Evolutionary conservation across 495 filamentous ascomycete species (phyloP).

Genomic region (Aspergillus panamensis): DNA sequence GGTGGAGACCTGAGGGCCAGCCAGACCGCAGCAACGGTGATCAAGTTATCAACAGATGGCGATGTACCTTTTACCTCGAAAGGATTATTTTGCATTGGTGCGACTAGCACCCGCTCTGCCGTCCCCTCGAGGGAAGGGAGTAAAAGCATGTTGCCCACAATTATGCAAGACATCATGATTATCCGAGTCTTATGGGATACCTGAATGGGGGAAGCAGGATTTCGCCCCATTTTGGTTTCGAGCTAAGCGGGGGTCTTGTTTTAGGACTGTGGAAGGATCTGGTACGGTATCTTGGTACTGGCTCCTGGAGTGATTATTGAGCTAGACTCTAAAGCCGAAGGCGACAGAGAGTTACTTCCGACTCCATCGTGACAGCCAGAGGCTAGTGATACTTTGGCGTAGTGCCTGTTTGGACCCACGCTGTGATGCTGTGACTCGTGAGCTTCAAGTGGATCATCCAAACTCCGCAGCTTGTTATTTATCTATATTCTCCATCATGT

Average conservation of each 20-base stretch:
- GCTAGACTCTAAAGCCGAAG: conserved; percentile 3
- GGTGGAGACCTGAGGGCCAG: conserved; percentile 9
- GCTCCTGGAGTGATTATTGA: neutral
- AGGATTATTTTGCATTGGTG: neutral
- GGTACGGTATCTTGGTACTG: conserved; percentile 1
- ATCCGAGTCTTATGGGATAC: conserved; percentile 6
- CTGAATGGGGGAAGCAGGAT: conserved; percentile 4
- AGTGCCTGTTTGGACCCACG: too few species aligned
- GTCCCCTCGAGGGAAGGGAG: neutral
- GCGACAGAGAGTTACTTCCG: conserved; percentile 1
- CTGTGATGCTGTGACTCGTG: too few species aligned
- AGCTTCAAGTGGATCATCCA: neutral
- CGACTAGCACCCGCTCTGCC: conserved; percentile 3
- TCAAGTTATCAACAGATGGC: conserved; percentile 15
- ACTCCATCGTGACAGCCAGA: neutral
- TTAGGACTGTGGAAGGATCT: conserved; percentile 6
- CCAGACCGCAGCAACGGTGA: conserved; percentile 12
- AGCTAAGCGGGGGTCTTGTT: conserved; percentile 16
- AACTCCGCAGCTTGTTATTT: neutral
- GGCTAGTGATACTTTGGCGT: neutral
- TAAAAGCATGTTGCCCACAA: conserved; percentile 14
- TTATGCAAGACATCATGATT: conserved; percentile 25
- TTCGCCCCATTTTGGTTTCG: conserved; percentile 13
- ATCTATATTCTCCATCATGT: neutral
- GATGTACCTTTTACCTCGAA: neutral